A percentile compares a stretch with the other conserved stretches of the same genome.
Evolutionary conservation across 176 grass and related monocot genomes (phyloP).

Genomic region (Oryza rufipogon): DNA sequence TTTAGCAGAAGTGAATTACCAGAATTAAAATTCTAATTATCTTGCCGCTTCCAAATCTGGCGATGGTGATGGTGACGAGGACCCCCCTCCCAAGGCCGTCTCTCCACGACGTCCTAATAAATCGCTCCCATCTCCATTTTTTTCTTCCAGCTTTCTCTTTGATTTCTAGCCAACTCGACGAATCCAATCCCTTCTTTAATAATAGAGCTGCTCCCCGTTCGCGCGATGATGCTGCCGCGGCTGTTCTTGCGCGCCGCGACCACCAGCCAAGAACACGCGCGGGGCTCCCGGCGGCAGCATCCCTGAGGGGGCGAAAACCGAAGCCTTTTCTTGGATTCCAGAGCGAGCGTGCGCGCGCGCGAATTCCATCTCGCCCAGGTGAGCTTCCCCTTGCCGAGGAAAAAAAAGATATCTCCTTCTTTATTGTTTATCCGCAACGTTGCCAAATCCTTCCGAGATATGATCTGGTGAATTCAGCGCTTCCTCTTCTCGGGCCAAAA

Average conservation of each 20-base stretch:
- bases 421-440: neutral
- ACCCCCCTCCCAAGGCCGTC: conserved; percentile 5
- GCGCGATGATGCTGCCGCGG: conserved; percentile 52
- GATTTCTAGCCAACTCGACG: conserved; percentile 24
- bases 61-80: conserved; percentile 45
- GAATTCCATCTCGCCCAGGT: conserved; percentile 39
- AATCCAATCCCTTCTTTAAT: conserved; percentile 40
- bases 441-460: conserved; percentile 41
- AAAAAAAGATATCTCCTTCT: neutral
- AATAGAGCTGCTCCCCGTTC: conserved; percentile 16
- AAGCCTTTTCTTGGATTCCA: conserved; percentile 37
- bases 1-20: neutral
- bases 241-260: conserved; percentile 29
- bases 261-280: conserved; percentile 42
- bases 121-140: conserved; percentile 40
- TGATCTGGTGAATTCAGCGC: conserved; percentile 39
- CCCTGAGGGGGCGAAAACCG: conserved; percentile 30
- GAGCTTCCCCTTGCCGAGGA: conserved; percentile 32
- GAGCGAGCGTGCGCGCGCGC: conserved; percentile 25
- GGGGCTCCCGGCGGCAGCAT: conserved; percentile 14
- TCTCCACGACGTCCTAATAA: conserved; percentile 53
- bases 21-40: neutral
- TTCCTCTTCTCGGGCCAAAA: neutral
- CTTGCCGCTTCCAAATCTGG: conserved; percentile 53
- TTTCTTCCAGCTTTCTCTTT: conserved; percentile 17